These are phyloP conservation scores for Sungouiella thailandica DNA, from an alignment of 805 yeast genomes.

Conservation along the genomic window DNA sequence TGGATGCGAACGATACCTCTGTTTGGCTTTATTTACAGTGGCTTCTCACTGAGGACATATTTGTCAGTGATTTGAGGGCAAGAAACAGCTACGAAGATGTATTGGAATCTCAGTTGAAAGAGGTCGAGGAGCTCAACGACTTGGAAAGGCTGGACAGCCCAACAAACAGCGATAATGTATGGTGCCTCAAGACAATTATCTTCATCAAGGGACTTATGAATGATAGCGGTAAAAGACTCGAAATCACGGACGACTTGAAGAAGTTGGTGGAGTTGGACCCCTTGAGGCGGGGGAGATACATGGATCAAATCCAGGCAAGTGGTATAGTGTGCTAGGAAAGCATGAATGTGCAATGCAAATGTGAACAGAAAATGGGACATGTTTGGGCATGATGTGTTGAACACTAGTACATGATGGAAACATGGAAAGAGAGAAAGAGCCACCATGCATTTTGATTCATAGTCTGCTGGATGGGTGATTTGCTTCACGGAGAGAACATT, in stretches of 20 bases:
- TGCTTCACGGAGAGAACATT: no score
- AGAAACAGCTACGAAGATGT: constrained; percentile 27
- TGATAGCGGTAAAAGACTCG: no score
- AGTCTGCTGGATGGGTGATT: no score
- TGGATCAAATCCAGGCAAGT: constrained; percentile 27
- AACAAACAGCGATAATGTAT: constrained; percentile 50
- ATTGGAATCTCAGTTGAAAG: constrained; percentile 40
- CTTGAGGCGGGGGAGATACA: constrained; percentile 55
- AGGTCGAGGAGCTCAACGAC: constrained; percentile 59
- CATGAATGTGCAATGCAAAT: no score
- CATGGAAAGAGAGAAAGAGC: no score
- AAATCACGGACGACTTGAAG: constrained; percentile 31
- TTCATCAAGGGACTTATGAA: constrained; percentile 34
- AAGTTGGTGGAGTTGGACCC: constrained; percentile 57
- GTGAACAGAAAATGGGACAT: no score
- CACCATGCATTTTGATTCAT: no score
- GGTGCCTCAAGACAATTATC: constrained; percentile 70
- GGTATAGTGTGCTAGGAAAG: no score
- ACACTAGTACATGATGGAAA: no score
- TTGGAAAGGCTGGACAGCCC: constrained; percentile 64
- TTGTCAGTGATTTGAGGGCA: constrained; percentile 21
- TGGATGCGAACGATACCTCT: constrained; percentile 92
- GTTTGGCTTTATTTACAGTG: constrained; percentile 88
- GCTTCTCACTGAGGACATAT: constrained; percentile 50
- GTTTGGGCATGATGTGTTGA: no score